Conservation (phyloP, 2,329 filamentous ascomycete genomes). For the Akanthomyces lecanii region DNA sequence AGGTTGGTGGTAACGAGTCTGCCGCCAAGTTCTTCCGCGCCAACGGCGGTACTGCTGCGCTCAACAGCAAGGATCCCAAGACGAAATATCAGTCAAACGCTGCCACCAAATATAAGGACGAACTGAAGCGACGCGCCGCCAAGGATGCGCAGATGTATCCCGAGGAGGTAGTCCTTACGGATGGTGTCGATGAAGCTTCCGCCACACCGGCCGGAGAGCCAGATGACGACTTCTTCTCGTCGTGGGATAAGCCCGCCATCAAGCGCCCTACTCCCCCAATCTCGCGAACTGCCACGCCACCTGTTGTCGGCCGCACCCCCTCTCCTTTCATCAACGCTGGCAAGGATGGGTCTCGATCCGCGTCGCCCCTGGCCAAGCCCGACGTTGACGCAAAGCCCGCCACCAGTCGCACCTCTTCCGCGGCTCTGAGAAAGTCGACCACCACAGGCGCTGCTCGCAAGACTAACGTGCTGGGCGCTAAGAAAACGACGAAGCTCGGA, state of each 20-base stretch:
- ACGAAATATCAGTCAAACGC: conserved; percentile 92
- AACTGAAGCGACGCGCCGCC: conserved; percentile 80
- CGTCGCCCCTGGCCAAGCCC: conserved; percentile 72
- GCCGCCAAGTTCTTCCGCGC: conserved; percentile 98
- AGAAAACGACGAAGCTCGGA: conserved; percentile 78
- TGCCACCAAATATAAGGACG: conserved; percentile 97
- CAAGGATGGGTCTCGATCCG: conserved; percentile 69
- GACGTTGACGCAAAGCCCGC: conserved; percentile 55
- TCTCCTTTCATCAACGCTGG: conserved; percentile 87
- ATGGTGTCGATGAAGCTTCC: conserved; percentile 63
- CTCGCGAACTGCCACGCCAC: conserved; percentile 83
- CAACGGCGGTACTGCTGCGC: conserved; percentile 87
- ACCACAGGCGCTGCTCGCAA: conserved; percentile 66
- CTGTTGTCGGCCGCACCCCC: conserved; percentile 70
- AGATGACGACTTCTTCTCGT: conserved; percentile 98
- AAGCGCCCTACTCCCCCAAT: conserved; percentile 93
- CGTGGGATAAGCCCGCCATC: conserved; percentile 96
- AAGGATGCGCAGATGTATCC: conserved; percentile 86
- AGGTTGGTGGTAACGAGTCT: conserved; percentile 96
- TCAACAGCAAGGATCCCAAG: conserved; percentile 94
- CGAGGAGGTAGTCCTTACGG: conserved; percentile 78
- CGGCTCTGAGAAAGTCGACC: conserved; percentile 75
- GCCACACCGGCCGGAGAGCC: conserved; percentile 77
- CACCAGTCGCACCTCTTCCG: conserved; percentile 69
- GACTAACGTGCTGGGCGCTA: conserved; percentile 77